These are phyloP conservation scores for Exutisphaerella laricina DNA, from an alignment of 2,329 filamentous ascomycete genomes.

Conservation along the genomic window DNA sequence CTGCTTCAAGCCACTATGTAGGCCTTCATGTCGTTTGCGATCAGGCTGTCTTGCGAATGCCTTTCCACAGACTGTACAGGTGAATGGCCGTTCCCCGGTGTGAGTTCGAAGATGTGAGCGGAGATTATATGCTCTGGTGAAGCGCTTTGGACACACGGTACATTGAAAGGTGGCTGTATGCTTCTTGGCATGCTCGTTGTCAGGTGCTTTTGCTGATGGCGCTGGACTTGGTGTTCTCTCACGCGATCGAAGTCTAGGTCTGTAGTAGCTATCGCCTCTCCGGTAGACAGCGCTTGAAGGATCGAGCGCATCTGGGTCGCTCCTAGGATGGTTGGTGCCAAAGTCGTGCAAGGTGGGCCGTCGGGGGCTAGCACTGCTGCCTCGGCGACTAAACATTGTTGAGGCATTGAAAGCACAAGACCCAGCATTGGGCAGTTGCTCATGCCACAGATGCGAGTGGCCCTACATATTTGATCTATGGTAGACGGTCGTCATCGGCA, in stretches of 20 bases:
- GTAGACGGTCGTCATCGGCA: no score
- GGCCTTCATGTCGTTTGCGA: conserved; percentile 89
- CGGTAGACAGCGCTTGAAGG: conserved; percentile 55
- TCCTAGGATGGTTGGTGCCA: conserved; percentile 53
- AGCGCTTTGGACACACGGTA: conserved; percentile 88
- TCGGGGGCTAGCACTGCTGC: no score
- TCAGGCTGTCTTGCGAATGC: conserved; percentile 97
- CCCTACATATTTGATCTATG: no score
- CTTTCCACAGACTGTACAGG: conserved; percentile 94
- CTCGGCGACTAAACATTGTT: no score
- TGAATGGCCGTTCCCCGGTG: conserved; percentile 94
- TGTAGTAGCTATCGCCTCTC: conserved; percentile 54
- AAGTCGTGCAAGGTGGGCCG: conserved; percentile 42
- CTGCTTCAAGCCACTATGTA: conserved; percentile 97
- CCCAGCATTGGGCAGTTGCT: no score
- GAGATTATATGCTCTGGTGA: conserved; percentile 93
- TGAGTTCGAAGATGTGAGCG: conserved; percentile 93
- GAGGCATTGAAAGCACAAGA: no score
- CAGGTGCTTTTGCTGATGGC: conserved; percentile 58
- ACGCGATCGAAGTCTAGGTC: conserved; percentile 68
- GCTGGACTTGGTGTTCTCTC: conserved; percentile 78
- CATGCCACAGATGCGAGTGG: no score
- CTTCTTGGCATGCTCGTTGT: conserved; percentile 81
- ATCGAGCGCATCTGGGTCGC: conserved; percentile 53
- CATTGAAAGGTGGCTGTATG: conserved; percentile 98